phyloP scores from a whole-genome alignment of 331 rosid genomes.

The Malus hybrid region DNA sequence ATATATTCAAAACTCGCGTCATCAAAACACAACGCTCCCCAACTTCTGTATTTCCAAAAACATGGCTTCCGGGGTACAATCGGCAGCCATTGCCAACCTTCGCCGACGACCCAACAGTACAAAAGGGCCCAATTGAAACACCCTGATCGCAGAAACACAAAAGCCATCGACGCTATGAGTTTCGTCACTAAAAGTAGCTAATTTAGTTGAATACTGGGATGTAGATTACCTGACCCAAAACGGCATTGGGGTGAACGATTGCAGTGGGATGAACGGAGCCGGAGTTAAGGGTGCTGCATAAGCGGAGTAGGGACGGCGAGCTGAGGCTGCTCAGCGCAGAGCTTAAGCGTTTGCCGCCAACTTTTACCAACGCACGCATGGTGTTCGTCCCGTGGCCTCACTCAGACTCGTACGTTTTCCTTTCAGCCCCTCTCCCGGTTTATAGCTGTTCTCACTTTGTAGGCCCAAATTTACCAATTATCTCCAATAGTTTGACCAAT shows the following conservation, averaged over 20 bases:
- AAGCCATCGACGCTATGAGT: neutral
- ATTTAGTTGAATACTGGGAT: neutral
- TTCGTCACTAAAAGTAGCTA: neutral
- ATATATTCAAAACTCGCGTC: conserved; percentile 52
- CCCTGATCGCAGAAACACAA: conserved; percentile 38
- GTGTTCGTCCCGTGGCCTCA: neutral
- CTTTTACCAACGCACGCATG: neutral
- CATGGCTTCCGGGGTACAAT: conserved; percentile 76
- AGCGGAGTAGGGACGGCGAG: neutral
- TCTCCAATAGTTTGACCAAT: neutral
- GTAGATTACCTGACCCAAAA: conserved; percentile 48
- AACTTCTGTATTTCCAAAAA: conserved; percentile 64
- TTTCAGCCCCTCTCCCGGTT: neutral
- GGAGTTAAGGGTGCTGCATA: neutral
- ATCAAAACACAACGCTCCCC: conserved; percentile 72
- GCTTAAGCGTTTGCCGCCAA: neutral
- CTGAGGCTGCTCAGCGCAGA: neutral
- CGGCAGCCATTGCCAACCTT: conserved; percentile 72
- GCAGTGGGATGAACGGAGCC: conserved; percentile 61
- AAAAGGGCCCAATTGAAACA: conserved; percentile 87
- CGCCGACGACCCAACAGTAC: conserved; percentile 69
- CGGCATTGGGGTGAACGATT: conserved; percentile 64
- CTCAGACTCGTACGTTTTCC: neutral
- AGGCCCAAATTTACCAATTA: neutral
- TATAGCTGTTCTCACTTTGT: neutral